A percentile compares a stretch with the other conserved stretches of the same genome.
phyloP scores from a whole-genome alignment of 208 protist genomes.

The Leishmania tropica region DNA sequence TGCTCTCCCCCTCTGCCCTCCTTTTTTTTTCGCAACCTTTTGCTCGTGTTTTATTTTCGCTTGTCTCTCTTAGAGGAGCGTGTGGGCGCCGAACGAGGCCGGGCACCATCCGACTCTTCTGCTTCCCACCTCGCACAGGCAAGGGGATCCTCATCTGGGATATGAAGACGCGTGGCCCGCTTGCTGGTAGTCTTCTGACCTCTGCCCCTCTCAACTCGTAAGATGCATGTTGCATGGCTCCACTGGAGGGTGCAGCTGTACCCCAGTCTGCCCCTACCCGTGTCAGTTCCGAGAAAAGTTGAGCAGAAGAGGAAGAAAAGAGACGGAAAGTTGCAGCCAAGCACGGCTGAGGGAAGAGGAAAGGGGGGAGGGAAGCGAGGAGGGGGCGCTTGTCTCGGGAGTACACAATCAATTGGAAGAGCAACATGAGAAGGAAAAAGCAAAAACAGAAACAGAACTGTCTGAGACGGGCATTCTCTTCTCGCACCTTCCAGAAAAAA shows the following conservation, averaged over 20 bases:
- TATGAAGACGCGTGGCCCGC: not conserved
- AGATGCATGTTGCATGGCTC: not conserved
- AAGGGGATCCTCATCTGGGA: not conserved
- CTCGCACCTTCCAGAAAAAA: not conserved
- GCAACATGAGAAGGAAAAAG: not conserved
- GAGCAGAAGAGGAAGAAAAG: not conserved
- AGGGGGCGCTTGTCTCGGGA: not conserved
- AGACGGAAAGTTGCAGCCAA: not conserved
- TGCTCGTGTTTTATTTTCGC: not conserved
- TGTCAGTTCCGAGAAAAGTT: not conserved
- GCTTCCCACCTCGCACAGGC: not conserved
- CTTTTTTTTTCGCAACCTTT: not conserved
- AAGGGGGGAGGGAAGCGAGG: not conserved
- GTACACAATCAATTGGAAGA: not conserved
- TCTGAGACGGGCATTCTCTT: not conserved
- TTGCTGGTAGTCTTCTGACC: not conserved
- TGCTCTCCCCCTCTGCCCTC: no score
- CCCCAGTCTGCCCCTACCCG: not conserved
- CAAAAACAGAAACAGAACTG: not conserved
- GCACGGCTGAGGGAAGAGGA: not conserved
- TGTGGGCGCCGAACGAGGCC: not conserved
- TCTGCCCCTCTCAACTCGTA: not conserved
- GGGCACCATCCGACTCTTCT: not conserved
- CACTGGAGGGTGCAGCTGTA: not conserved
- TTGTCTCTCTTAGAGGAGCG: not conserved